Evolutionary conservation across 345 rosid genomes (phyloP).

Genomic region (Geranium brycei): DNA sequence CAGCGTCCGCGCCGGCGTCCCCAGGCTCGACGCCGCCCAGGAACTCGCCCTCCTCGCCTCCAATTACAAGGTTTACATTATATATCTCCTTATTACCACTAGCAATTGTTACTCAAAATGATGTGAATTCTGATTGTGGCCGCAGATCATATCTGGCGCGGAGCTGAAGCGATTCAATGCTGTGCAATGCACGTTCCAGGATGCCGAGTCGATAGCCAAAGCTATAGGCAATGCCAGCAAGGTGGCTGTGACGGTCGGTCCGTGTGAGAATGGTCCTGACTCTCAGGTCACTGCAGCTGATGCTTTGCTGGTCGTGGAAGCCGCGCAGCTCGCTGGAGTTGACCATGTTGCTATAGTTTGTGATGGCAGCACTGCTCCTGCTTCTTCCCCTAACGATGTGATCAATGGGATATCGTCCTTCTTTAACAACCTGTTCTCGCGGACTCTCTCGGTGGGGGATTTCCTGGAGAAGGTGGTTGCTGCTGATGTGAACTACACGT

Average conservation of each 20-base stretch:
- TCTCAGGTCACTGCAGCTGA: slow-evolving; percentile 49
- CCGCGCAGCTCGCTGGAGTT: slow-evolving; percentile 76
- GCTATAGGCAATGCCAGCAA: slow-evolving; percentile 97
- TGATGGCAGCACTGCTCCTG: slow-evolving; percentile 25
- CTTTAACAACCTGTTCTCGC: slow-evolving; percentile 59
- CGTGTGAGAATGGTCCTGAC: slow-evolving; percentile 58
- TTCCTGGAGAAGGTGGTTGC: slow-evolving; percentile 52
- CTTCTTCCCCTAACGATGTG: slow-evolving; percentile 54
- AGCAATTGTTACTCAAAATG: too few relatives aligned
- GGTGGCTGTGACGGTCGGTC: slow-evolving; percentile 69
- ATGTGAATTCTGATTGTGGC: background rate
- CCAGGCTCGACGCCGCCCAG: slow-evolving; percentile 72
- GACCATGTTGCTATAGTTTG: slow-evolving; percentile 69
- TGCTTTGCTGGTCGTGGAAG: slow-evolving; percentile 64
- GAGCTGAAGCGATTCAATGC: slow-evolving; percentile 75
- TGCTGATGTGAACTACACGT: slow-evolving; percentile 63
- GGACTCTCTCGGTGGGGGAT: slow-evolving; percentile 41
- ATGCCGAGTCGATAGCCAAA: slow-evolving; percentile 71
- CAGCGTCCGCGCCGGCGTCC: slow-evolving; percentile 80
- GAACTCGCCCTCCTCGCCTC: slow-evolving; percentile 80
- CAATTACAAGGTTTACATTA: slow-evolving; percentile 47
- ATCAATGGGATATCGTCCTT: slow-evolving; percentile 69
- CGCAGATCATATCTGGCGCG: slow-evolving; percentile 70
- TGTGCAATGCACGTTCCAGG: slow-evolving; percentile 56
- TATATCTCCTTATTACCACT: too few relatives aligned